phyloP scores from a whole-genome alignment of 768 basidiomycete genomes.

The Boletus eberwhitei region DNA sequence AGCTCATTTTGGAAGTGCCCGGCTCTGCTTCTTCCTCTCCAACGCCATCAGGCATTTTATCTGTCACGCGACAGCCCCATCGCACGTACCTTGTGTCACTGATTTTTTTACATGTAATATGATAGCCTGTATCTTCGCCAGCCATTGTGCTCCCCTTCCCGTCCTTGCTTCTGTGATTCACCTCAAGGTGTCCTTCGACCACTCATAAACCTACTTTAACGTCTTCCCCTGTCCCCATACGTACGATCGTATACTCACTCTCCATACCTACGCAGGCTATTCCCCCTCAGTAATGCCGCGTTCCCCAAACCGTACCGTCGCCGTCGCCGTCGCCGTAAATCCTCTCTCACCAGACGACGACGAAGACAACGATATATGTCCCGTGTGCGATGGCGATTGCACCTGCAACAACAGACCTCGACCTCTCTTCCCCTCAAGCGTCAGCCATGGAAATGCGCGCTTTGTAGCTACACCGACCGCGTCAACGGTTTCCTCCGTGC shows the following conservation, averaged over 20 bases:
- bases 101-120: constrained; percentile 39
- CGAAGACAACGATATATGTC: constrained; percentile 85
- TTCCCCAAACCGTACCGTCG: constrained; percentile 68
- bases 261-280: constrained; percentile 32
- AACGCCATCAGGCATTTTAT: constrained; percentile 29
- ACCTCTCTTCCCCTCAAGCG: constrained; percentile 30
- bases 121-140: constrained; percentile 21
- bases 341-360: constrained; percentile 48
- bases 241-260: constrained; percentile 26
- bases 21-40: constrained; percentile 18
- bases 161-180: constrained; percentile 23
- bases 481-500: constrained; percentile 34
- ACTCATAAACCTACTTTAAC: constrained; percentile 26
- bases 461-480: constrained; percentile 38
- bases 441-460: constrained; percentile 34
- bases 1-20: constrained; percentile 26
- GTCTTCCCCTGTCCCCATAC: constrained; percentile 21
- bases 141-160: constrained; percentile 2
- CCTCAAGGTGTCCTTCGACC: constrained; percentile 12
- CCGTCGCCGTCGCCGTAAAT: constrained; percentile 46
- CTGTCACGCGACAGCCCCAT: constrained; percentile 37
- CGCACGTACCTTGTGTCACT: constrained; percentile 30
- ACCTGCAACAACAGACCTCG: constrained; percentile 59
- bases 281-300: constrained; percentile 62
- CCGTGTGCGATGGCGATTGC: constrained; percentile 88